Evolutionary conservation across 345 rosid genomes (phyloP), one percentile per base, ranked within the genome.

Genomic region (Ceriops tagal): DNA sequence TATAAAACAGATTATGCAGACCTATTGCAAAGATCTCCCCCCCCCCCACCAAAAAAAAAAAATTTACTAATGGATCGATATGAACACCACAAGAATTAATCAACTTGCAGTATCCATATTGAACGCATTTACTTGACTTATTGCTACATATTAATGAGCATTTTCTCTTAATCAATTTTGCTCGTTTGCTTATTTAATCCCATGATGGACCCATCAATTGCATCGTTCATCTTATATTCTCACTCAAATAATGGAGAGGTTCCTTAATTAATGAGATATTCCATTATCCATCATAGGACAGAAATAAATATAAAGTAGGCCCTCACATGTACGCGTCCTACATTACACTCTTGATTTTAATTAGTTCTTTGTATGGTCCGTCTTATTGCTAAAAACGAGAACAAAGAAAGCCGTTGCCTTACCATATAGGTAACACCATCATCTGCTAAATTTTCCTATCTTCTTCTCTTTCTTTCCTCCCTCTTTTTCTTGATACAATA

Each of bases 201-300:
- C 6, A 1, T 28, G 31, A 32, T 43, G 65, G 75, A 59, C 76
- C 76, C 70, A 52, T 31, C 67, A 60, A 22, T 62, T 21, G 58
- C 52, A 66, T 65, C 63, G 68, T 56, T 75, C 67, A 75, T 67
- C 58, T 65, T 64, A 58, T 71, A 75, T 77, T 80, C 75, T 78
- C 82, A 77, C 72, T 64, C 34, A 35, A 5, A 16, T 30, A 32
- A 67, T n/a, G 18, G 32, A 53, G 30, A 22, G 35, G 32, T 66
- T 3, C 26, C 56, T 46, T 32, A 52, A 2, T 53, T 43, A 9
- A 1, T 20, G 13, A 24, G 16, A 51, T 34, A 43, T 43, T 43
- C 16, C 18, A 43, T 43, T 43, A 2, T 43, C 49, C 49, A 43
- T 13, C 49, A 13, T 43, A 13, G 49, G 18, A 43, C 49, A 43